Conservation (phyloP, 441 rosid genomes). For the Pelargonium fulgidum region DNA sequence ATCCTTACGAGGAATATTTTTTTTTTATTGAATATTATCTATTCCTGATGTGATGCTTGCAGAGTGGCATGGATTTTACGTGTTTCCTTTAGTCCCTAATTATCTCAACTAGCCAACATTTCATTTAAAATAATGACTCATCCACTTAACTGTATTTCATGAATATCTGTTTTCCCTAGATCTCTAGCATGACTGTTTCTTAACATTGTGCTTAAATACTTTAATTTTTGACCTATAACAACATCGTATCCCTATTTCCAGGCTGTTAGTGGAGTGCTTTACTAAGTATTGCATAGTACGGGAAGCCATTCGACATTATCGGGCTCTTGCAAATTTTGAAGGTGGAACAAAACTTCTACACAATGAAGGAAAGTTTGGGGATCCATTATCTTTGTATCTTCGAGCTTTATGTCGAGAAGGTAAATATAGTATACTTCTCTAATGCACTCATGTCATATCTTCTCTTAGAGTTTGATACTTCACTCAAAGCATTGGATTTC, state of each 20-base stretch:
- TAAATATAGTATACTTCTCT: slow-evolving; percentile 21
- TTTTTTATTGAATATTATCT: too few species aligned
- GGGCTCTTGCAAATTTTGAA: slow-evolving; percentile 69
- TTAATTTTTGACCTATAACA: slow-evolving; percentile 13
- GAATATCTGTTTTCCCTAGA: neutral
- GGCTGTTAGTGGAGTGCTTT: slow-evolving; percentile 94
- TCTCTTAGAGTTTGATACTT: neutral
- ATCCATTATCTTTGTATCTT: slow-evolving; percentile 91
- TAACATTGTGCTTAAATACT: neutral
- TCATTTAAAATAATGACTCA: neutral
- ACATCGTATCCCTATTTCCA: slow-evolving; percentile 29
- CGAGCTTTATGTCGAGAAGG: slow-evolving; percentile 97
- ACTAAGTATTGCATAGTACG: slow-evolving; percentile 72
- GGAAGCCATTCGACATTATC: slow-evolving; percentile 96
- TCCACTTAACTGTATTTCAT: neutral
- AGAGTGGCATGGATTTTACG: neutral
- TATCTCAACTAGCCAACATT: neutral
- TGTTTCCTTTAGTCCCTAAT: neutral
- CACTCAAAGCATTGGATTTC: neutral
- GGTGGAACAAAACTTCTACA: slow-evolving; percentile 73
- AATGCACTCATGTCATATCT: neutral
- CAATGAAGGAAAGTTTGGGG: slow-evolving; percentile 71
- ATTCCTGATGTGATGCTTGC: neutral
- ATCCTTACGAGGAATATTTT: neutral
- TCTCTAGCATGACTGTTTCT: neutral